A percentile compares a stretch with the other conserved stretches of the same genome.
Conservation (phyloP, 768 basidiomycete genomes). For the Lentinula aciculospora region DNA sequence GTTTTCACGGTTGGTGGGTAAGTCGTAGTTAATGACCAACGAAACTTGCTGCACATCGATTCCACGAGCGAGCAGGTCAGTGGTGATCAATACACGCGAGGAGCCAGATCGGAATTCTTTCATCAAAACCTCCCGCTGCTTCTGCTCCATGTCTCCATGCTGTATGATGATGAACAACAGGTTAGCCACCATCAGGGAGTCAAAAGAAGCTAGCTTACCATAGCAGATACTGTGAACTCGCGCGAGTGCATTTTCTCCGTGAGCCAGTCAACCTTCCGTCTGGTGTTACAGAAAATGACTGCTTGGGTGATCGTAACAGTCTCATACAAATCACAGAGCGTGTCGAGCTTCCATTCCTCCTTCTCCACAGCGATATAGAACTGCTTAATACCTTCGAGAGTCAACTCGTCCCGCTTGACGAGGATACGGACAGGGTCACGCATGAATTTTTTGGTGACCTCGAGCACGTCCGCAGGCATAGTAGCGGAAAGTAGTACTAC, state of each 20-base stretch:
- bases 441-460: constrained; percentile 85
- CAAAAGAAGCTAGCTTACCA: constrained; percentile 36
- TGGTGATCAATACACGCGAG: constrained; percentile 78
- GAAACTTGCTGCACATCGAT: constrained; percentile 80
- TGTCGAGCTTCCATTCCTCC: constrained; percentile 84
- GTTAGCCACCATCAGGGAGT: not conserved
- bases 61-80: constrained; percentile 74
- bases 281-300: constrained; percentile 83
- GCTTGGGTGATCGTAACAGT: constrained; percentile 82
- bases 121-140: constrained; percentile 76
- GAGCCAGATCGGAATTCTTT: constrained; percentile 83
- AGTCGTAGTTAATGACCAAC: constrained; percentile 66
- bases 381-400: constrained; percentile 79
- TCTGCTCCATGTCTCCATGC: constrained; percentile 82
- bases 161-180: constrained; percentile 17
- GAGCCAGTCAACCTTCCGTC: constrained; percentile 81
- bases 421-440: constrained; percentile 72
- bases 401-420: constrained; percentile 78
- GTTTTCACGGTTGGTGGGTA: constrained; percentile 70
- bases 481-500: constrained; percentile 80
- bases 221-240: constrained; percentile 77
- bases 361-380: constrained; percentile 84
- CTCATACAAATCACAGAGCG: constrained; percentile 76
- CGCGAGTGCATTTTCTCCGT: constrained; percentile 76
- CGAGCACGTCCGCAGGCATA: constrained; percentile 74